Evolutionary conservation across 2,329 filamentous ascomycete species (phyloP), one percentile per base, ranked within the genome.

Genomic region (Sphaerostilbella broomeana): DNA sequence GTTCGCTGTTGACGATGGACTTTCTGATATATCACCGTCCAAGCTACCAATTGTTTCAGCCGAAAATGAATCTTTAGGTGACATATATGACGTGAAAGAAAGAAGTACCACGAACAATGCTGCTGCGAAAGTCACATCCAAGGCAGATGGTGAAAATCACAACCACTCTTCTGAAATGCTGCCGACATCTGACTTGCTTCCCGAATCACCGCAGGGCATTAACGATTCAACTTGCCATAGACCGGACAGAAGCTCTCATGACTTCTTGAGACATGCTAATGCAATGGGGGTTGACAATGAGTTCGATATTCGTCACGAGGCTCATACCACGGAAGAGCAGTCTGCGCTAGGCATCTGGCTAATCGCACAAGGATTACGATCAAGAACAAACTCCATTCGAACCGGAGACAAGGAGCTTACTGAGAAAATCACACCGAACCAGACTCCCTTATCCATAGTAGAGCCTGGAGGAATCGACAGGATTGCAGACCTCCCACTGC

Each of bases 291-390:
- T 21, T 3, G 49, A 53, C 17, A 53, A 50, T 22, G 55, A 57
- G 12, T 59, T 60, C 34, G 51, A 51, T 18, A 56, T 52, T 29
- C 52, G 51, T 2, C 51, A 51, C 20, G 52, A 49, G 22, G 58
- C 59, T 6, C 55, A 57, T 22, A 51, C 52, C 1, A 51, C 47
- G 40, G 61, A 63, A 25, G 54, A 54, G 10, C 55, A 60, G 31
- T 61, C 61, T n/a, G 50, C 55, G 6, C 51, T 64, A 35, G 53
- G 55, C 5, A 51, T 62, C 16, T 64, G 61, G 61, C 55, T 64
- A n/a, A 58, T 58, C 22, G 52, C 60, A 6, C 61, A 64, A 40
- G 48, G 52, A 6, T 43, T 62, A 15, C 48, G 50, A 28, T 53
- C 55, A 4, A 45, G 52, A 39, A 53, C 56, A 21, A 53, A 48